Conservation (phyloP, 176 grass and related monocot genomes). For the Phragmites australis region DNA sequence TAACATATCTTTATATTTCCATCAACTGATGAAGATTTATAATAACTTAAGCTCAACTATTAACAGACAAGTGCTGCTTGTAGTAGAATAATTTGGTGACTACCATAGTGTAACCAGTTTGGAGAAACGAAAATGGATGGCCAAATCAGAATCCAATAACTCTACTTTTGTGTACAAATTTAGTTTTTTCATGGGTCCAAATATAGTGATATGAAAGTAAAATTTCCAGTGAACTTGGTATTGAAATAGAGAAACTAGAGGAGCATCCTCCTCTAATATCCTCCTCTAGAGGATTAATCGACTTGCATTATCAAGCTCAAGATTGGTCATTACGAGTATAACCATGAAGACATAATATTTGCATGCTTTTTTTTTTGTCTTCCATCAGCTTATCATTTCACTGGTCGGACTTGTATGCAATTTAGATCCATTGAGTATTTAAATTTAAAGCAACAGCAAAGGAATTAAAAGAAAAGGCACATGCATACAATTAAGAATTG, state of each 20-base stretch:
- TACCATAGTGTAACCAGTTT: neutral
- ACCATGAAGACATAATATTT: neutral
- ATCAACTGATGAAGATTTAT: constrained; percentile 14
- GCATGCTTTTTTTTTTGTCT: neutral
- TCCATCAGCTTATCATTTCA: neutral
- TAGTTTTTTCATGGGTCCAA: constrained; percentile 6
- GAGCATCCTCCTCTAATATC: neutral
- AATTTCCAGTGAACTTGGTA: neutral
- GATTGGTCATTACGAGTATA: neutral
- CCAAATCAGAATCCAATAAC: neutral
- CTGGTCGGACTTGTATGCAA: neutral
- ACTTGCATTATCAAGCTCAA: neutral
- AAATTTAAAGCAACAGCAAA: neutral
- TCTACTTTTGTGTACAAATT: neutral
- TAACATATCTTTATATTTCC: constrained; percentile 19
- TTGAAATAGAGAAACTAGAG: neutral
- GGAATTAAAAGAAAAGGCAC: neutral
- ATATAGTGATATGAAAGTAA: neutral
- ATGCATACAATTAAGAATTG: neutral
- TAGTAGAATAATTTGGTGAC: constrained; percentile 17
- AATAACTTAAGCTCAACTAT: neutral
- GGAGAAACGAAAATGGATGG: neutral
- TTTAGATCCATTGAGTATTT: neutral
- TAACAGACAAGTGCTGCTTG: neutral
- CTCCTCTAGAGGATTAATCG: neutral